Base-by-base conservation (phyloP, 106 monocot genomes). In the Allium cepa region DNA sequence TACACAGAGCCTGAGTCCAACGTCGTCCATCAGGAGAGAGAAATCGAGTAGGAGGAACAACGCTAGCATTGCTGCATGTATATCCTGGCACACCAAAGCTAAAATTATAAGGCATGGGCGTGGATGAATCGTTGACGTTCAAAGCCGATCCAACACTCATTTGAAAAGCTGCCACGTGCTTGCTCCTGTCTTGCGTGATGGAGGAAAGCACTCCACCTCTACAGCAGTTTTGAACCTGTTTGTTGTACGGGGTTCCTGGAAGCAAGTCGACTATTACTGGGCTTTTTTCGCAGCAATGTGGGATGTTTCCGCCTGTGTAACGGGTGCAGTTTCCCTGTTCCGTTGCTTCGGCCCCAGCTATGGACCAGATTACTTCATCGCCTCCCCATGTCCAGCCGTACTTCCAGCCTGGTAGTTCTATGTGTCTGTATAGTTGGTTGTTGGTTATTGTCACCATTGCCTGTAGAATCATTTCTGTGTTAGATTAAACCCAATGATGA, bases 331-430 rank as follows among this genome's bases (percentile, higher is more conserved):
- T 80, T 7, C 95, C 95, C 51, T 88, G 88, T 59, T 88, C 78
- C 4, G 95, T 80, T 15, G 91, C 81, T 70, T 96, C 95, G 0
- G 88, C 91, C 0, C 91, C 91, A 8, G 36, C 51, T 16, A 83
- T 71, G 50, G 63, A 72, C 90, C 85, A 88, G 17, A 91, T 96
- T 7, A 84, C 79, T 46, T 96, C 85, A 0, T 88, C 73, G 0
- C 76, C 75, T 0, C 76, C 53, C 95, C 85, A 95, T 0, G 66
- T 74, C 91, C 91, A 95, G n/a, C 88, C 59, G 14, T 88, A 60
- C 18, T 36, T 80, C 95, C 95, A 95, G 4, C 95, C 95, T 4
- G 91, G 91, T 9, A 52, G 81, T 51, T 88, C 91, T 2, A 95
- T 71, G 63, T 95, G 95, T 4, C 91, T 71, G 69, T 78, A 95